Base-by-base conservation (phyloP, 495 filamentous ascomycete species). In the Aspergillus haitiensis region DNA sequence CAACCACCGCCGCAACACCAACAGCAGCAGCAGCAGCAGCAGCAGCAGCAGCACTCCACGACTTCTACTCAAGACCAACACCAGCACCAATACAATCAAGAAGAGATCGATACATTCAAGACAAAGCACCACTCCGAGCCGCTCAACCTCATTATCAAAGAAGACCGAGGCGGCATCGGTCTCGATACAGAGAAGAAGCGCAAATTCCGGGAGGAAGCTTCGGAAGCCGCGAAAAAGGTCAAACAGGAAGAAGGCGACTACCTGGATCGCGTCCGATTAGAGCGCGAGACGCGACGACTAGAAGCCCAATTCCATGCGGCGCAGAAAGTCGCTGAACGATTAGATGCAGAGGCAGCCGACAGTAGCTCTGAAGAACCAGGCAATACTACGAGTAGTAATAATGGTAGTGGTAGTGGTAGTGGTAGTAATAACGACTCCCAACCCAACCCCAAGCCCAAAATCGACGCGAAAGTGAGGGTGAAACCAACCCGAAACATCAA, bases 151-250 rank as follows among this genome's bases (percentile, higher is more conserved):
- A 70, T 75, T 15, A 74, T 93, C 61, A 96, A 95, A 68, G 88
- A 93, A 37, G 89, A 88, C 62, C 78, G 89, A 15, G 86, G 86
- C n/a, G 94, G 94, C 0, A 93, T 98, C 58, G 94, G 94, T 0
- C 70, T 92, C 56, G 89, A 92, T 55, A 85, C 78, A 27, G 90
- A 95, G 72, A 84, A 86, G 70, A 97, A 95, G 77, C 76, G 91
- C 48, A 93, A 91, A 70, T 77, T 96, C 31, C 72, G 81, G 10
- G 91, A 92, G 72, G 84, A 83, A 51, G 78, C 74, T 0, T 81
- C 77, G 61, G 79, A 79, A 44, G 69, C 75, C 0, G 84, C 81
- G 47, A 90, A 89, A 69, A 85, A 82, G 67, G 76, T 81, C 31
- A 88, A 86, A 70, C 80, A 75, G 59, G 83, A 85, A 5, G 88